Evolutionary conservation across 2,329 filamentous ascomycete species (phyloP).

Genomic region (Epichloe sibirici): DNA sequence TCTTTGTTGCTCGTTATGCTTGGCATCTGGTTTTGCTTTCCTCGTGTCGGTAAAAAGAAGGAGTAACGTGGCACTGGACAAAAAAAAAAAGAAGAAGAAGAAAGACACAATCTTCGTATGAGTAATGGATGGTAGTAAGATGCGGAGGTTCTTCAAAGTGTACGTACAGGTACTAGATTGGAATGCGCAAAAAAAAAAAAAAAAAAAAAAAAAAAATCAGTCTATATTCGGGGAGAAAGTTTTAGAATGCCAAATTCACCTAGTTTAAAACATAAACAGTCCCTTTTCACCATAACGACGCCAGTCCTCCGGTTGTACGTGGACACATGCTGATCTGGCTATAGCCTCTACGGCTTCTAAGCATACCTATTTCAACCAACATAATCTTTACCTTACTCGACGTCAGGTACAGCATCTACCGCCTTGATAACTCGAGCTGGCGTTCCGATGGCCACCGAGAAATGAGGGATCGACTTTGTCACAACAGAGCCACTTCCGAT

Average conservation of each 20-base stretch:
- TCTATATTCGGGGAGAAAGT: fast-evolving
- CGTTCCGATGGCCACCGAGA: conserved; percentile 34
- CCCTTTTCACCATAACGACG: no score
- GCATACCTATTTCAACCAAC: neutral
- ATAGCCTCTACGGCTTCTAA: neutral
- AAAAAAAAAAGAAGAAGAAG: no score
- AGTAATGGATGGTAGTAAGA: no score
- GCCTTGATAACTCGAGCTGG: conserved; percentile 38
- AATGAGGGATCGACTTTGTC: conserved; percentile 35
- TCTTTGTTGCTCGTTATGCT: conserved; percentile 26
- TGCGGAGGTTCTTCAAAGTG: no score
- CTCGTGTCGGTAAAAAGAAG: conserved; percentile 26
- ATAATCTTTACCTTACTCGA: conserved; percentile 5
- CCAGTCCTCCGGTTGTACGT: neutral
- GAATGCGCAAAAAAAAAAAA: no score
- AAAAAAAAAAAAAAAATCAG: no score
- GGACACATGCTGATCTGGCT: neutral
- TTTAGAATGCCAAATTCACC: no score
- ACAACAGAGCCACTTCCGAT: conserved; percentile 38
- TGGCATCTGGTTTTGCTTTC: conserved; percentile 24
- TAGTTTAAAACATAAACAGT: no score
- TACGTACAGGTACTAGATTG: no score
- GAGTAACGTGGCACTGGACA: conserved; percentile 14
- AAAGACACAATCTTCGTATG: no score
- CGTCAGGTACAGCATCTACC: conserved; percentile 25